Evolutionary conservation across 176 grass and related monocot genomes (phyloP).

Genomic region (Rhynchospora tenuis): DNA sequence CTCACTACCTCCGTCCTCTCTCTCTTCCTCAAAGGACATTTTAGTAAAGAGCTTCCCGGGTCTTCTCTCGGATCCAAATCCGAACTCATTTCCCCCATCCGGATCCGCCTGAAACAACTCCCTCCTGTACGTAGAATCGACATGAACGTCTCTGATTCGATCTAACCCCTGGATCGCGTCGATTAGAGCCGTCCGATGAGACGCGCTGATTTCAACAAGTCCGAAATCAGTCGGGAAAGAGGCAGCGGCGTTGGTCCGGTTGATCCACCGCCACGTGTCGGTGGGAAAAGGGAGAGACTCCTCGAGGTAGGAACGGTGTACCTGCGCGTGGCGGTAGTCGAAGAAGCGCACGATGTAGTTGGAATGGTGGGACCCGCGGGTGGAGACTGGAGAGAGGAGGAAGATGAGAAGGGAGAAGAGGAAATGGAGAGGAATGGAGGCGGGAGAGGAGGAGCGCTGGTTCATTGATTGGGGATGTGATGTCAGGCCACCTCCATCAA

Average conservation of each 20-base stretch:
- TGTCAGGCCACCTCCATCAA: neutral
- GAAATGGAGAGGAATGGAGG: neutral
- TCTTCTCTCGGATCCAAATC: constrained; percentile 11
- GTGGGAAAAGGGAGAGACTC: constrained; percentile 19
- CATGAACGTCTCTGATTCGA: constrained; percentile 64
- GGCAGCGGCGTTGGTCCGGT: constrained; percentile 63
- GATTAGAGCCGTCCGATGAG: constrained; percentile 29
- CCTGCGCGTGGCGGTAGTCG: constrained; percentile 46
- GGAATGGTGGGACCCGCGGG: neutral
- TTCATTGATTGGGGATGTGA: constrained; percentile 14
- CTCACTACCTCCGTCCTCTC: constrained; percentile 21
- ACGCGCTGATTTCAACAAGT: constrained; percentile 55
- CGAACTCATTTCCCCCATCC: neutral
- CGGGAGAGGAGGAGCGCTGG: neutral
- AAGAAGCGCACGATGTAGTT: constrained; percentile 78
- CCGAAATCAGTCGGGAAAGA: constrained; percentile 84
- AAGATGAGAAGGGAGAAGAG: constrained; percentile 3
- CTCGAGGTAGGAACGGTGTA: constrained; percentile 64
- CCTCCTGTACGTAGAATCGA: constrained; percentile 55
- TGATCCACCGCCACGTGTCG: constrained; percentile 67
- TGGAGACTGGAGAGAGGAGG: constrained; percentile 36
- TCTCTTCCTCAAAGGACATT: constrained; percentile 70
- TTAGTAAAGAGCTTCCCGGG: constrained; percentile 71
- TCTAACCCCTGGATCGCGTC: constrained; percentile 38
- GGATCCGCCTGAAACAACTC: constrained; percentile 42